These are phyloP conservation scores for Lasiodiplodia sp. DNA, from an alignment of 2,329 filamentous ascomycete genomes.

Conservation along the genomic window DNA sequence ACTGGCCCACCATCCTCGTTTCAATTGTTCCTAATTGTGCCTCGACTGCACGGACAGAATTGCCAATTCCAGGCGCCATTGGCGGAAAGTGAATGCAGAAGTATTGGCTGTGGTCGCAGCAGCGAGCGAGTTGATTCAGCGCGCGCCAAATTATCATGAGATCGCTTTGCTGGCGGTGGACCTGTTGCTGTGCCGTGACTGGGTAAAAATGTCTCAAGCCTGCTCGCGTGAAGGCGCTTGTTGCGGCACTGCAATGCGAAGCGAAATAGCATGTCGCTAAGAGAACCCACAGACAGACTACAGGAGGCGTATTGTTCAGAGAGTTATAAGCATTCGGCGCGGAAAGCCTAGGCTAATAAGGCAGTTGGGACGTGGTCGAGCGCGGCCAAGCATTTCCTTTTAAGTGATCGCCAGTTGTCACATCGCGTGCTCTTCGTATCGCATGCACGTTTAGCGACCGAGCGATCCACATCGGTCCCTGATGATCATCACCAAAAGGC, in stretches of 20 bases:
- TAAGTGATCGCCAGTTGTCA: neutral
- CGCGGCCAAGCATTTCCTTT: constrained; percentile 11
- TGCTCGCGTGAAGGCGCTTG: neutral
- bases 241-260: constrained; percentile 9
- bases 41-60: too few species aligned
- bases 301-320: neutral
- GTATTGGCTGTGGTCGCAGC: neutral
- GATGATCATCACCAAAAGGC: constrained; percentile 15
- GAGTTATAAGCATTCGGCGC: neutral
- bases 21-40: neutral
- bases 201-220: neutral
- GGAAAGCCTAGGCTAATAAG: neutral
- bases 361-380: constrained; percentile 8
- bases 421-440: constrained; percentile 10
- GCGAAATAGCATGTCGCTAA: constrained; percentile 21
- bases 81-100: neutral
- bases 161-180: neutral
- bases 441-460: constrained; percentile 18
- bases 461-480: constrained; percentile 24
- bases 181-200: neutral
- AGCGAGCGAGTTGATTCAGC: neutral
- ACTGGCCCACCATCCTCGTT: neutral
- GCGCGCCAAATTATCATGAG: constrained; percentile 1
- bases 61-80: neutral
- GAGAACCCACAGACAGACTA: neutral